A percentile compares a stretch with the other conserved stretches of the same genome.
phyloP scores from a whole-genome alignment of 768 basidiomycete species.

The Coprinellus micaceus region DNA sequence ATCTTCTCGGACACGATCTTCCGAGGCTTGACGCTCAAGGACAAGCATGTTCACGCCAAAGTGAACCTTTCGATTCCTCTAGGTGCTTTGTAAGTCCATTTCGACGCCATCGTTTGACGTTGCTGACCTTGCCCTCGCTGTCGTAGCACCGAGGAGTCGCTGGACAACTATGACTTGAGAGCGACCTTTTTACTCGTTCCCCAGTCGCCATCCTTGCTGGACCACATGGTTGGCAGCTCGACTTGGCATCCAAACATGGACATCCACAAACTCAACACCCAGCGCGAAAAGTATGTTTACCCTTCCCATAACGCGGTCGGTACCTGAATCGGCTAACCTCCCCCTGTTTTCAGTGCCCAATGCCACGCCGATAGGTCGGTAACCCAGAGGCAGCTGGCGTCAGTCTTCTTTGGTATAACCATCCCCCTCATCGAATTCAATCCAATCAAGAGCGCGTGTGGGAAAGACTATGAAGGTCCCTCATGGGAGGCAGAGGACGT shows the following conservation, averaged over 20 bases:
- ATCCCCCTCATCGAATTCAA: conserved; percentile 34
- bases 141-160: conserved; percentile 17
- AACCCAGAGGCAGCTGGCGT: conserved; percentile 23
- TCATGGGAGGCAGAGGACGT: conserved; percentile 9
- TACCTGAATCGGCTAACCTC: background rate
- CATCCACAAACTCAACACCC: conserved; percentile 14
- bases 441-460: conserved; percentile 22
- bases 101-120: background rate
- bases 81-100: conserved; percentile 26
- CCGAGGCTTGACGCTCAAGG: conserved; percentile 21
- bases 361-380: background rate
- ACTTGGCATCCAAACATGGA: conserved; percentile 24
- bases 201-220: conserved; percentile 26
- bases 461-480: conserved; percentile 11
- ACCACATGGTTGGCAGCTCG: conserved; percentile 26
- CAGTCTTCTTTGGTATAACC: conserved; percentile 31
- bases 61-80: conserved; percentile 28
- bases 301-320: no score
- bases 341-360: background rate
- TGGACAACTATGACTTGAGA: conserved; percentile 31
- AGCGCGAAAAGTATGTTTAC: conserved; percentile 15
- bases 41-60: conserved; percentile 21
- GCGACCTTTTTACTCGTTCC: conserved; percentile 36
- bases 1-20: conserved; percentile 29
- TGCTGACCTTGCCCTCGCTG: background rate